Percentiles rank a stretch among this genome's conserved stretches.
phyloP scores from a whole-genome alignment of 73 alveolate genomes.

The Paramecium octaurelia region DNA sequence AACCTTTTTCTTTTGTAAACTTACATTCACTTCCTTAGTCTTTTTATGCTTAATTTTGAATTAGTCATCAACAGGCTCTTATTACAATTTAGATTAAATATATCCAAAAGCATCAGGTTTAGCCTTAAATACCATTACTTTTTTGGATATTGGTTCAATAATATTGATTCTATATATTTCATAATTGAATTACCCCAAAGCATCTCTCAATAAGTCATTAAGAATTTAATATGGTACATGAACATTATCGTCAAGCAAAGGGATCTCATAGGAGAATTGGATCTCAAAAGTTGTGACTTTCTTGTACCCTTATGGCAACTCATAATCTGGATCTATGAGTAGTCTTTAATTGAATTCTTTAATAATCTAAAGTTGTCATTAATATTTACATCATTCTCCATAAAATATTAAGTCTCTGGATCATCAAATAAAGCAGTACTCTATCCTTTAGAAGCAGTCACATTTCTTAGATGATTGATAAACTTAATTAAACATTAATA shows the following conservation, averaged over 20 bases:
- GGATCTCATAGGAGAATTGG: not conserved
- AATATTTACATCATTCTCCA: not conserved
- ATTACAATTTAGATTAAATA: not conserved
- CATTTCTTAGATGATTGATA: not conserved
- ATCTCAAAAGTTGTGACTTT: not conserved
- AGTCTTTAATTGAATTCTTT: not conserved
- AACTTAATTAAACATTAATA: not conserved
- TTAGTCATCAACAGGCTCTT: not conserved
- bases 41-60: not conserved
- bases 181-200: not conserved
- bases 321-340: not conserved
- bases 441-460: not conserved
- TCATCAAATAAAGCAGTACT: conserved; percentile 21
- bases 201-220: not conserved
- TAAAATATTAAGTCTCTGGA: conserved; percentile 13
- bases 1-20: not conserved
- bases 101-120: conserved; percentile 25
- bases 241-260: not conserved
- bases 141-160: not conserved
- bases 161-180: not conserved
- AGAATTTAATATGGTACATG: not conserved
- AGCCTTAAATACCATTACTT: not conserved
- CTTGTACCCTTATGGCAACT: not conserved
- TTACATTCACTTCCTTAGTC: not conserved
- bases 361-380: not conserved